Conservation (phyloP, 495 filamentous ascomycete genomes). For the Xylaria acuta region DNA sequence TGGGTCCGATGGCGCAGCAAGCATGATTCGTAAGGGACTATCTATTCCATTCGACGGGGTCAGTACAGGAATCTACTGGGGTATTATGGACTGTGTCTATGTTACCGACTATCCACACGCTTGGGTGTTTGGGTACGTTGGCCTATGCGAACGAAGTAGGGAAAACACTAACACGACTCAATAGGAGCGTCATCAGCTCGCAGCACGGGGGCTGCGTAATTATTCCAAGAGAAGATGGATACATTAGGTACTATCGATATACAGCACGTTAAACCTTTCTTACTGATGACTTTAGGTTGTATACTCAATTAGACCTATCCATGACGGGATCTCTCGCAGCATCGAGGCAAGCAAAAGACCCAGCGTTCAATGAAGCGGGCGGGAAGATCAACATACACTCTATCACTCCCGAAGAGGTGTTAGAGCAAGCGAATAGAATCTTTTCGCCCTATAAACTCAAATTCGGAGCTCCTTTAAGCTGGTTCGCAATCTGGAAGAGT, state of each 20-base stretch:
- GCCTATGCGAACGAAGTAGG: neutral
- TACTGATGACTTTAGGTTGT: slow-evolving; percentile 19
- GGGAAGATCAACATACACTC: slow-evolving; percentile 42
- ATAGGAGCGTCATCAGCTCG: slow-evolving; percentile 33
- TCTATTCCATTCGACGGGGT: slow-evolving; percentile 46
- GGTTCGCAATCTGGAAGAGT: slow-evolving; percentile 53
- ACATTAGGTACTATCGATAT: slow-evolving; percentile 35
- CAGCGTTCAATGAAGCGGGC: slow-evolving; percentile 37
- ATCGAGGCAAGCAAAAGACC: slow-evolving; percentile 33
- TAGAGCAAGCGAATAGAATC: slow-evolving; percentile 46
- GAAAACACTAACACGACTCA: neutral
- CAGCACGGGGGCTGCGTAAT: slow-evolving; percentile 48
- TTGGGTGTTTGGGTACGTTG: slow-evolving; percentile 43
- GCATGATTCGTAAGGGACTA: slow-evolving; percentile 40
- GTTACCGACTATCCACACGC: slow-evolving; percentile 48
- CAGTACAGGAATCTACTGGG: slow-evolving; percentile 50
- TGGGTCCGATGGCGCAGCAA: slow-evolving; percentile 46
- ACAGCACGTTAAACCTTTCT: neutral
- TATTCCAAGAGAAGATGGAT: slow-evolving; percentile 48
- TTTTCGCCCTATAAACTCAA: slow-evolving; percentile 46
- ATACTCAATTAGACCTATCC: slow-evolving; percentile 35
- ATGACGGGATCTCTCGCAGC: slow-evolving; percentile 30
- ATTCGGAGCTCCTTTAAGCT: slow-evolving; percentile 44
- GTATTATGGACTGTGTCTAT: slow-evolving; percentile 49
- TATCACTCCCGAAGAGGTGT: slow-evolving; percentile 46